These are phyloP conservation scores for Podospora pseudocomata DNA, from an alignment of 495 filamentous ascomycete genomes.

Conservation along the genomic window DNA sequence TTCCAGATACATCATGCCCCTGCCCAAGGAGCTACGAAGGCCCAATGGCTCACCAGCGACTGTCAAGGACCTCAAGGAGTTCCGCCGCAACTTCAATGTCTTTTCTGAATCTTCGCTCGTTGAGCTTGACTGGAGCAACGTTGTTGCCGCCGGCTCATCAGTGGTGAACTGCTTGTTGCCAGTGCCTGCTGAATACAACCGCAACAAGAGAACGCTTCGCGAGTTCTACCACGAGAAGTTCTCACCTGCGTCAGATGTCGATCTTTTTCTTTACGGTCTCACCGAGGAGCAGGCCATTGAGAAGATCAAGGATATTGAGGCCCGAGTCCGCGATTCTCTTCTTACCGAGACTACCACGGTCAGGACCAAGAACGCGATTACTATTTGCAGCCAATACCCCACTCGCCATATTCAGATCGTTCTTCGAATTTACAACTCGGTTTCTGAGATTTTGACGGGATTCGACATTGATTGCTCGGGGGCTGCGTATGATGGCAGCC, in stretches of 20 bases:
- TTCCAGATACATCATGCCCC: conserved; percentile 66
- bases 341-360: conserved; percentile 72
- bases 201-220: conserved; percentile 62
- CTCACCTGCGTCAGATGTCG: conserved; percentile 77
- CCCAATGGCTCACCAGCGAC: conserved; percentile 59
- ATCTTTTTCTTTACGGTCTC: conserved; percentile 78
- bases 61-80: conserved; percentile 61
- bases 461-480: conserved; percentile 84
- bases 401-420: conserved; percentile 80
- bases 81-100: conserved; percentile 69
- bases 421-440: conserved; percentile 73
- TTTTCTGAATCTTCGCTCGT: conserved; percentile 64
- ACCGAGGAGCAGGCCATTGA: conserved; percentile 67
- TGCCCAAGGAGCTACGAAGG: conserved; percentile 57
- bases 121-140: conserved; percentile 68
- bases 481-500: conserved; percentile 71
- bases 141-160: conserved; percentile 71
- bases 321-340: conserved; percentile 63
- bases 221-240: conserved; percentile 76
- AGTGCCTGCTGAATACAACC: conserved; percentile 60
- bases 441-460: conserved; percentile 77
- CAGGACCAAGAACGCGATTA: conserved; percentile 78
- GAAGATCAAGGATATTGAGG: conserved; percentile 78
- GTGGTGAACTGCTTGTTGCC: conserved; percentile 71
- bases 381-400: conserved; percentile 75